These are phyloP conservation scores for Gossypium schwendimanii DNA, from an alignment of 441 rosid genomes.

Conservation along the genomic window DNA sequence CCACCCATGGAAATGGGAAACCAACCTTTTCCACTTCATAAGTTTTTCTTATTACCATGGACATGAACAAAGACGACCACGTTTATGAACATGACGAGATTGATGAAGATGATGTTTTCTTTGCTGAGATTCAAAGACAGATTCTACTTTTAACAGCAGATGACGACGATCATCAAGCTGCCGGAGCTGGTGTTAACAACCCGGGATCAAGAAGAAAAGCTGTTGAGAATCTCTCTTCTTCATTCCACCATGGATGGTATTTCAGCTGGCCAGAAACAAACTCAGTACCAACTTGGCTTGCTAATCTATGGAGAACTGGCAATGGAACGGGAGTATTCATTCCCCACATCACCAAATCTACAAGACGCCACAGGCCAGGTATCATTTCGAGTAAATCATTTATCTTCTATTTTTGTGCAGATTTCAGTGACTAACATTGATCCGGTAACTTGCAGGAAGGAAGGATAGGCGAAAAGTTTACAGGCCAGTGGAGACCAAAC, in stretches of 20 bases:
- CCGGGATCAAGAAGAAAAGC: not conserved
- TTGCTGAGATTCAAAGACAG: conserved; percentile 34
- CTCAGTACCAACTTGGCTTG: conserved; percentile 29
- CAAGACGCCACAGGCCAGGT: conserved; percentile 20
- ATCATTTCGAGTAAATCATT: not conserved
- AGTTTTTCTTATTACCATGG: not conserved
- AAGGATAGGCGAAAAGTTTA: conserved; percentile 14
- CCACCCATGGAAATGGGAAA: not conserved
- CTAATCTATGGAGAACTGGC: conserved; percentile 32
- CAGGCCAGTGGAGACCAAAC: conserved; percentile 7
- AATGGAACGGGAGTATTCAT: conserved; percentile 59
- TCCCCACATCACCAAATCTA: conserved; percentile 27
- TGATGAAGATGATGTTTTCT: conserved; percentile 34
- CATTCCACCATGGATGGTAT: conserved; percentile 18
- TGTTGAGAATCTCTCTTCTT: not conserved
- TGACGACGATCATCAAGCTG: conserved; percentile 18
- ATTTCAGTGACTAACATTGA: not conserved
- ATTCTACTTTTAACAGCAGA: conserved; percentile 40
- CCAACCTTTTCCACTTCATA: not conserved
- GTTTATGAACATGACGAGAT: conserved; percentile 1
- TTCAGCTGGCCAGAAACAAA: conserved; percentile 16
- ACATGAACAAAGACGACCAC: not conserved
- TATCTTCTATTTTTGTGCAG: not conserved
- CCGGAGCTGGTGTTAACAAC: not conserved
- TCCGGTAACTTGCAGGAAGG: conserved; percentile 14